Base-by-base conservation (phyloP, 1,284 basidiomycete species). In the Caloboletus firmus region DNA sequence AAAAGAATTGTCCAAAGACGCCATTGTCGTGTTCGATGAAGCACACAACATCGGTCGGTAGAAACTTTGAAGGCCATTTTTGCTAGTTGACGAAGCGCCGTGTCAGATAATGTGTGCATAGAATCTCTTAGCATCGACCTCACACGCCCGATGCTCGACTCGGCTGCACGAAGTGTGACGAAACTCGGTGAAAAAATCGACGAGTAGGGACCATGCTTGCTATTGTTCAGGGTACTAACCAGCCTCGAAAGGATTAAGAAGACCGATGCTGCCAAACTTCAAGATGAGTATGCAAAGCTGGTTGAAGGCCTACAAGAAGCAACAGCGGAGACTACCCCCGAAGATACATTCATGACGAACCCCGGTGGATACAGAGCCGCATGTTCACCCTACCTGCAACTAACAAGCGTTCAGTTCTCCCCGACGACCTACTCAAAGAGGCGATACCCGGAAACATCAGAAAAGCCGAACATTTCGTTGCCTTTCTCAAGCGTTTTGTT, bases 11-110 rank as follows among this genome's bases (percentile, higher is more conserved):
- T 93, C 91, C 31, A 98, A 98, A 64, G 97, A 99, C 69, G 88
- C 94, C 41, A 99, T 99, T 54, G 95, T 99, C 43, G 95, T 99
- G 0, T 99, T 99, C 66, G 97, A 99, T 69, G 97, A 99, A 72
- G 97, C 97, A 9, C 97, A 99, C 76, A 99, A 99, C 70, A 99
- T 99, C 55, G 95, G 93, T 94, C 61, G 57, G 80, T 66, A 15
- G 22, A 30, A 12, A 24, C n/a, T 15, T 42, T 39, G 15, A n/a
- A 7, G 30, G 17, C 45, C 45, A 24, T 26, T 22, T 37, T 20
- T 30, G 41, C 22, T 17, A 12, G 13, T 17, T 54, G 42, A 46
- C 47, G 52, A 11, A 58, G 18, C 42, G 42, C 40, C 35, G 39
- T 46, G 20, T 45, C 45, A 88, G 96, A 99, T 71, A 99, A 99